Conservation (phyloP, 148 eudicot genomes). For the Polygonum maritimum region DNA sequence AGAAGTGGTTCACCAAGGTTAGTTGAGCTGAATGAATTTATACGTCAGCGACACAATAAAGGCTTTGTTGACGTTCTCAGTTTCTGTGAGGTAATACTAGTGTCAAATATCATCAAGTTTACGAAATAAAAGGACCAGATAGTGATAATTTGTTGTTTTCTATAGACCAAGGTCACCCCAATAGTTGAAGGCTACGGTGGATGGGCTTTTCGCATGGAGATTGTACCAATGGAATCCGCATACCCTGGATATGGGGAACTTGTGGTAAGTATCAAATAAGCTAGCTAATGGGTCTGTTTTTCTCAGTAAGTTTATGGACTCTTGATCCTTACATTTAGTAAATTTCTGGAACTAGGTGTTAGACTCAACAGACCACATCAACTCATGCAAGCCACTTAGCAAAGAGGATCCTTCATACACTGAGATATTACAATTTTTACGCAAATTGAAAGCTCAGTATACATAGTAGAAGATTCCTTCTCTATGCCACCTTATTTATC, state of each 20-base stretch:
- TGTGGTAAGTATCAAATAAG: conserved; percentile 54
- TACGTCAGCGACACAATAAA: conserved; percentile 74
- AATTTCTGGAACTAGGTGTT: conserved; percentile 41
- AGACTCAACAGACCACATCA: conserved; percentile 96
- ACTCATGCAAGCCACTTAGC: conserved; percentile 89
- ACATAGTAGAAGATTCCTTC: background rate
- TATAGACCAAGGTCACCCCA: conserved; percentile 96
- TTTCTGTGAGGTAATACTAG: conserved; percentile 78
- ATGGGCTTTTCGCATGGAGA: conserved; percentile 96
- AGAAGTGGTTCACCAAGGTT: conserved; percentile 95
- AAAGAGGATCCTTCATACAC: conserved; percentile 78
- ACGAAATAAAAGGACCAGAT: background rate
- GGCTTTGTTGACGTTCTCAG: conserved; percentile 82
- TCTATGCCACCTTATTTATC: background rate
- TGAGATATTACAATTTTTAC: conserved; percentile 67
- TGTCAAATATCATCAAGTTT: background rate
- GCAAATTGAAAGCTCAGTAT: conserved; percentile 49
- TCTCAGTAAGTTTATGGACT: background rate
- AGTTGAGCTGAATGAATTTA: conserved; percentile 81
- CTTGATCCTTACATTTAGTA: background rate
- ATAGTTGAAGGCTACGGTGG: conserved; percentile 99
- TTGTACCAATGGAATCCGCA: conserved; percentile 95
- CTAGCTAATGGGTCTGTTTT: background rate
- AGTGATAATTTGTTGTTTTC: conserved; percentile 7
- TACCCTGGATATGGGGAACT: conserved; percentile 99